A percentile compares a stretch with the other conserved stretches of the same genome.
Evolutionary conservation across 176 grass and related monocot genomes (phyloP).

Genomic region (Carex myosuroides): DNA sequence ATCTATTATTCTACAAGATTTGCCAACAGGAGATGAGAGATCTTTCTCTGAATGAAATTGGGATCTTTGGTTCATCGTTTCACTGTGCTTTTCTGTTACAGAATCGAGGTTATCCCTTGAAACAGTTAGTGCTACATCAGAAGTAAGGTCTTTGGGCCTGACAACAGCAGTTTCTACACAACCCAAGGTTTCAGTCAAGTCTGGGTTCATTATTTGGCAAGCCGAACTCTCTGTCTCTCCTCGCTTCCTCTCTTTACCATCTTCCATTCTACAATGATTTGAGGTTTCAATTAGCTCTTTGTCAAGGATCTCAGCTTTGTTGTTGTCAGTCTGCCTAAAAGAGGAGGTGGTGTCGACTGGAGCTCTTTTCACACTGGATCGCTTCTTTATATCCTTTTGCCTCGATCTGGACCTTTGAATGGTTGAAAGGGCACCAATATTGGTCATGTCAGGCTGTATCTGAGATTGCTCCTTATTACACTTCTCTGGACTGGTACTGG

Average conservation of each 20-base stretch:
- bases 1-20: background rate
- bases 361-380: conserved; percentile 20
- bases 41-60: background rate
- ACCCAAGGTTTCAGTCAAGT: background rate
- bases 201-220: background rate
- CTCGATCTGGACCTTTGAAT: conserved; percentile 64
- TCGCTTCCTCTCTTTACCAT: background rate
- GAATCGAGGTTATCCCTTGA: background rate
- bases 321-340: background rate
- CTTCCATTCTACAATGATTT: background rate
- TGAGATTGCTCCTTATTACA: conserved; percentile 23
- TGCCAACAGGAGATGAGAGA: background rate
- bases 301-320: background rate
- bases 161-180: background rate
- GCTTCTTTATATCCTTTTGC: conserved; percentile 36
- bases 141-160: background rate
- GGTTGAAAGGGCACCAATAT: conserved; percentile 31
- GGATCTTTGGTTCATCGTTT: background rate
- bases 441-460: conserved; percentile 24
- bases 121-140: background rate
- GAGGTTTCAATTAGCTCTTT: background rate
- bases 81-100: background rate
- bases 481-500: conserved; percentile 26
- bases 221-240: background rate
- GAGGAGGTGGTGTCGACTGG: conserved; percentile 16